Conservation (phyloP, 768 basidiomycete genomes). For the Polyporus arcularius region DNA sequence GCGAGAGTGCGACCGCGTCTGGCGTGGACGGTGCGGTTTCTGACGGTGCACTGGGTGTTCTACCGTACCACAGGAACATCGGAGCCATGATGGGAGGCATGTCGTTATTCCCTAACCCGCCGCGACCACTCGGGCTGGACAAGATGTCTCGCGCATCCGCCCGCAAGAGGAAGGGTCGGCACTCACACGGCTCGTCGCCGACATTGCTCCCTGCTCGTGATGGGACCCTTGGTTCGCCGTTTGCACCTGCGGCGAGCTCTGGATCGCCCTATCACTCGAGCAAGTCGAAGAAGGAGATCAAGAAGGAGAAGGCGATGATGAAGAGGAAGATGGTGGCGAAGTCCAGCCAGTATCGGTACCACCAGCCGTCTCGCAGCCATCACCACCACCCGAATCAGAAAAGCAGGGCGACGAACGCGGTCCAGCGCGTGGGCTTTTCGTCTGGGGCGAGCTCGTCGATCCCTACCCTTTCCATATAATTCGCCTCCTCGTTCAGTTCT, state of each 20-base stretch:
- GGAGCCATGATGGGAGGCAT: slow-evolving; percentile 20
- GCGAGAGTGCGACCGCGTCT: slow-evolving; percentile 34
- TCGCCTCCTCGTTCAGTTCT: not conserved
- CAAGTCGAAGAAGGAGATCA: slow-evolving; percentile 55
- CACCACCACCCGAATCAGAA: slow-evolving; percentile 69
- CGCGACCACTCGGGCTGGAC: slow-evolving; percentile 18
- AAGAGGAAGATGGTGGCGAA: slow-evolving; percentile 59
- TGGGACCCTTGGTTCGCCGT: slow-evolving; percentile 46
- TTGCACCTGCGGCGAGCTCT: slow-evolving; percentile 42
- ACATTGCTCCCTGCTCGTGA: slow-evolving; percentile 48
- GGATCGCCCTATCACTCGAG: slow-evolving; percentile 29
- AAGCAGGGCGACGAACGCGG: slow-evolving; percentile 52
- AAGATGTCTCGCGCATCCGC: slow-evolving; percentile 24
- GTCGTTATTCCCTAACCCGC: slow-evolving; percentile 17
- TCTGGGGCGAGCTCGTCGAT: slow-evolving; percentile 23
- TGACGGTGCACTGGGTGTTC: slow-evolving; percentile 35
- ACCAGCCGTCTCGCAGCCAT: slow-evolving; percentile 52
- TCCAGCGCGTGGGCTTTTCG: slow-evolving; percentile 48
- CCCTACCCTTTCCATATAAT: slow-evolving; percentile 27
- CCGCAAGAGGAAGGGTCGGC: slow-evolving; percentile 30
- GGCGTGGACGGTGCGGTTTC: slow-evolving; percentile 35
- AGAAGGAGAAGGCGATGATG: slow-evolving; percentile 63
- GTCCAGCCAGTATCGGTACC: slow-evolving; percentile 35
- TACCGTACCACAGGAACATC: slow-evolving; percentile 23
- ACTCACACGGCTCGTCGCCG: slow-evolving; percentile 13